Percentiles rank a stretch among this genome's conserved stretches.
phyloP scores from a whole-genome alignment of 495 filamentous ascomycete genomes.

The Xylaria telfairii region DNA sequence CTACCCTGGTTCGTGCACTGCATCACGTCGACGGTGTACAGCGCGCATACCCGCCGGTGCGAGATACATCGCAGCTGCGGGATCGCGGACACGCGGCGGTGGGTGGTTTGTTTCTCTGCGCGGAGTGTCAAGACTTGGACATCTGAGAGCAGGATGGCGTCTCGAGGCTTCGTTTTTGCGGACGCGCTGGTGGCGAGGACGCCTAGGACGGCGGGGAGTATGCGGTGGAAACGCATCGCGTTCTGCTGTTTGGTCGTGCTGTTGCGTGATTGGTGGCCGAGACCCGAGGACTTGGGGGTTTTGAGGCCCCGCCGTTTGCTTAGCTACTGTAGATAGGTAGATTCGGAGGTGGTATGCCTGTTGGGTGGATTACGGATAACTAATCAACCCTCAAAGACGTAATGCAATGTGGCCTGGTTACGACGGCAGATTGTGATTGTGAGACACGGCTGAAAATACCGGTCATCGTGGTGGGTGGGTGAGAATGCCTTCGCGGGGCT shows the following conservation, averaged over 20 bases:
- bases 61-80: slow-evolving; percentile 86
- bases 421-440: not conserved
- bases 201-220: slow-evolving; percentile 45
- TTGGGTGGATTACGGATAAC: not conserved
- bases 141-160: slow-evolving; percentile 74
- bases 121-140: slow-evolving; percentile 81
- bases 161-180: slow-evolving; percentile 45
- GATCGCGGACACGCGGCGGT: slow-evolving; percentile 77
- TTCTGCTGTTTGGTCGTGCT: not conserved
- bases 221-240: slow-evolving; percentile 18
- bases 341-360: not conserved
- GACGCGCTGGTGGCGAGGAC: slow-evolving; percentile 40
- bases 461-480: too few species aligned
- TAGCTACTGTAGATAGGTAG: too few species aligned
- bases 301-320: not conserved
- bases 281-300: slow-evolving; percentile 10
- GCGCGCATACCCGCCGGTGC: slow-evolving; percentile 60
- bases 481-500: not conserved
- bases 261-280: not conserved
- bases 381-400: not conserved
- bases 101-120: slow-evolving; percentile 63
- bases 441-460: not conserved
- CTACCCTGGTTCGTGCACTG: slow-evolving; percentile 85
- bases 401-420: not conserved
- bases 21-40: slow-evolving; percentile 79